Conservation (phyloP, 768 basidiomycete species). For the Xanthoconium purpureum region DNA sequence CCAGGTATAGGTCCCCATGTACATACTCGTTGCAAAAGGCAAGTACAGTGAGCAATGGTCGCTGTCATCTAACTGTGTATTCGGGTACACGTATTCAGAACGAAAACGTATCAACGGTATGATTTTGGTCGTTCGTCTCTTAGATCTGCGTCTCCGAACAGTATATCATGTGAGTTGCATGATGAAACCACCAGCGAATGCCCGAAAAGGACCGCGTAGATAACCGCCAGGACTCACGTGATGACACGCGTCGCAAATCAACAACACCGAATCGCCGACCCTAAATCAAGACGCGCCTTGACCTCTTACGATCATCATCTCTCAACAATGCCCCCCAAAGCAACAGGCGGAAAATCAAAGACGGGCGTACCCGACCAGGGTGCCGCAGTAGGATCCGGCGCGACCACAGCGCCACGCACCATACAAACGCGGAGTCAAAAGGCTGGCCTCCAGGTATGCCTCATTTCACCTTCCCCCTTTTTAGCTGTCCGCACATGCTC, state of each 20-base stretch:
- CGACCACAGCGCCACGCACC: slow-evolving; percentile 33
- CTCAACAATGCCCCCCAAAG: slow-evolving; percentile 47
- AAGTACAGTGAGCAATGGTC: no score
- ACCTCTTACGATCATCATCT: slow-evolving; percentile 30
- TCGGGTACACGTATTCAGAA: no score
- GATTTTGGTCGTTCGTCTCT: no score
- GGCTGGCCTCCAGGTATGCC: slow-evolving; percentile 79
- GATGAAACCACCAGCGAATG: no score
- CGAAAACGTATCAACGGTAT: no score
- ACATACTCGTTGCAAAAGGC: no score
- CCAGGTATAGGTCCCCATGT: no score
- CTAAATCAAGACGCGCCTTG: slow-evolving; percentile 34
- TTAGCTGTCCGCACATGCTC: neutral
- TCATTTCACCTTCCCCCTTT: neutral
- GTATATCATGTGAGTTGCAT: no score
- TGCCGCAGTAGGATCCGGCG: slow-evolving; percentile 26
- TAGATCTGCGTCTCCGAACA: no score
- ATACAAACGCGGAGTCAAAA: slow-evolving; percentile 75
- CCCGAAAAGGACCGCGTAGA: neutral
- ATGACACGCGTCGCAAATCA: neutral
- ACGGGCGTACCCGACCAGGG: slow-evolving; percentile 34
- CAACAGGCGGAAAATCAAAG: slow-evolving; percentile 64
- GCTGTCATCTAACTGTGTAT: no score
- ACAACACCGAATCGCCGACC: slow-evolving; percentile 30
- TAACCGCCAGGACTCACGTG: neutral